Evolutionary conservation across 192 early-diverging fungal species (phyloP), one percentile per base, ranked within the genome.

Genomic region (Rhizophagus clarus): DNA sequence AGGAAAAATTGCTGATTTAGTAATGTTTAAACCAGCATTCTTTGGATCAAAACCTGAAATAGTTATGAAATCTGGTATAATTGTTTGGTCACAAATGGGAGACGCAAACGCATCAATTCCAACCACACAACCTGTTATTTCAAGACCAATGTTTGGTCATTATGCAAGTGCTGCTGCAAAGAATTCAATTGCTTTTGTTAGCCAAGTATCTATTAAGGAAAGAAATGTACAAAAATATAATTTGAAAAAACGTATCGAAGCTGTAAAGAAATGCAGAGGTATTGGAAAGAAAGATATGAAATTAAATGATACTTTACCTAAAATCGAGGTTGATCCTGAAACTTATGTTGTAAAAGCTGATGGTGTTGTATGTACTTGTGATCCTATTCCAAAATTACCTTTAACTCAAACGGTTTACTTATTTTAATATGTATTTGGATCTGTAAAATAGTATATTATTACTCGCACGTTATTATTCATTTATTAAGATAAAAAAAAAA

Each of bases 21-120:
- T 96, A 4, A 88, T 96, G 80, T 99, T 93, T 84, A 79, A 87
- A 15, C 96, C 96, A 9, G 88, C 85, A 45, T 92, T 91, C 85
- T 99, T 99, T 90, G 97, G 97, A 2, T 85, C 93, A 20, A 97
- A 97, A 32, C 96, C 97, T 0, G 84, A 90, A 8, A 83, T 97
- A 2, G 89, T 99, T 20, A 83, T 99, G 67, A 99, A 99, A 85
- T 94, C 95, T 32, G 97, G 97, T 22, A 83, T 96, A 76, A 92
- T 96, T 60, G 93, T 90, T 11, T 96, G 89, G 81, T 89, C 93
- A 22, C 89, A 92, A 81, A 96, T 98, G 88, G 97, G 97, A 70
- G 95, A 97, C 75, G 95, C 96, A 66, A 97, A 98, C 76, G 97
- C 92, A 0, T 97, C 95, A 6, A 99, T 99, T 81, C 96, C 97